A percentile compares a stretch with the other conserved stretches of the same genome.
Evolutionary conservation across 106 monocot genomes (phyloP).

Genomic region (Iris macrosiphon): DNA sequence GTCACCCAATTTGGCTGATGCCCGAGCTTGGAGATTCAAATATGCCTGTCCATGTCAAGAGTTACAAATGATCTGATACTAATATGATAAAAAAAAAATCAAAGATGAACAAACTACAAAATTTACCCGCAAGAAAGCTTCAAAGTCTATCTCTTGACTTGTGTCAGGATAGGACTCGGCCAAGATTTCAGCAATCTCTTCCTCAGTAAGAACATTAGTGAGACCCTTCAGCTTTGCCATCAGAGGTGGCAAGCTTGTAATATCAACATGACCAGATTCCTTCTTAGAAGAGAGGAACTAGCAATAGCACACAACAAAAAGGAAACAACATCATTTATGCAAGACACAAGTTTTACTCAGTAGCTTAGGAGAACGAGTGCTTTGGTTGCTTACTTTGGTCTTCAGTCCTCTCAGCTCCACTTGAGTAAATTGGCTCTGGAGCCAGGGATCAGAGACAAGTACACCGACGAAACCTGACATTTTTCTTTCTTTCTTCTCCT

Average conservation of each 20-base stretch:
- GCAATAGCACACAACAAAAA: constrained; percentile 8
- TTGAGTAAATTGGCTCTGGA: constrained; percentile 91
- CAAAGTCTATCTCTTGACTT: constrained; percentile 40
- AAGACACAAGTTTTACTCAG: no score
- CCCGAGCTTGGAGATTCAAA: constrained; percentile 51
- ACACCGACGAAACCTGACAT: constrained; percentile 77
- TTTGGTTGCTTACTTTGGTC: constrained; percentile 51
- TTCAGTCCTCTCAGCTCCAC: constrained; percentile 78
- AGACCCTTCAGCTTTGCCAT: constrained; percentile 15
- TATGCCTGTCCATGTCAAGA: constrained; percentile 34
- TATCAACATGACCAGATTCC: constrained; percentile 5
- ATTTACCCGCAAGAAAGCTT: constrained; percentile 22
- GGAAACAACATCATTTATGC: neutral
- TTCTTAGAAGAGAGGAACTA: constrained; percentile 15
- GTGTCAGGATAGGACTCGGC: constrained; percentile 42
- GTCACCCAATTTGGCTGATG: constrained; percentile 35
- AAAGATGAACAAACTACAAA: neutral
- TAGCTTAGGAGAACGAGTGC: neutral
- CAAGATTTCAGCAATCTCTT: constrained; percentile 48
- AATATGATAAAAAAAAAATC: neutral
- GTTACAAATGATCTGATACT: neutral
- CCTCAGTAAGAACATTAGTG: constrained; percentile 37
- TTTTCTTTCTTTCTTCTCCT: neutral
- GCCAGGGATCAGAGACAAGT: constrained; percentile 76
- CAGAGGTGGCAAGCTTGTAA: constrained; percentile 12